A percentile compares a stretch with the other conserved stretches of the same genome.
These are phyloP conservation scores for Paramecium caudatum DNA, from an alignment of 73 alveolate species.

Conservation along the genomic window DNA sequence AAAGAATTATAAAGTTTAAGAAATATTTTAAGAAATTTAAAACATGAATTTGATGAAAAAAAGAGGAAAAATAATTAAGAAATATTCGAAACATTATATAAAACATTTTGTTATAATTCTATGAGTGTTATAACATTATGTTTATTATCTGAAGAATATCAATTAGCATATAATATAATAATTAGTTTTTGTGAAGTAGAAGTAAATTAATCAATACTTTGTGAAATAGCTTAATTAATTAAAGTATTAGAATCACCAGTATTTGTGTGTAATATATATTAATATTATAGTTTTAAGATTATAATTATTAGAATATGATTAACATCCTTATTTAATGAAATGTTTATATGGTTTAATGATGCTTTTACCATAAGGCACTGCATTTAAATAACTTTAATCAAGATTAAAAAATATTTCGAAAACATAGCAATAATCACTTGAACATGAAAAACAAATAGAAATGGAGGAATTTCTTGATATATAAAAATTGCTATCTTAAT, in stretches of 20 bases:
- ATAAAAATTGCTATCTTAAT: background rate
- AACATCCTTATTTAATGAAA: conserved; percentile 71
- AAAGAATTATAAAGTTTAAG: conserved; percentile 68
- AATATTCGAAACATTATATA: conserved; percentile 12
- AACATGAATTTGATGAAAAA: conserved; percentile 63
- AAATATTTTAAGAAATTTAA: conserved; percentile 46
- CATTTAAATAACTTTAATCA: conserved; percentile 40
- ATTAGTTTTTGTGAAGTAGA: conserved; percentile 75
- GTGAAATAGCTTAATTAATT: conserved; percentile 65
- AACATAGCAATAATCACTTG: background rate
- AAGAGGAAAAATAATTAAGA: background rate
- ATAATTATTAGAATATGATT: conserved; percentile 64
- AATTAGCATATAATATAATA: conserved; percentile 74
- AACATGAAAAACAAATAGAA: background rate
- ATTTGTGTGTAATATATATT: conserved; percentile 67
- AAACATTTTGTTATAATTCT: conserved; percentile 66
- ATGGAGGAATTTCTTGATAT: conserved; percentile 52
- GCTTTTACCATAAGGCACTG: conserved; percentile 75
- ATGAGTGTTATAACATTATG: conserved; percentile 71
- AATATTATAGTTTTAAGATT: conserved; percentile 63
- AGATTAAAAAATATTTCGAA: conserved; percentile 69
- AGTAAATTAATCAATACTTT: conserved; percentile 60
- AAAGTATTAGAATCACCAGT: conserved; percentile 70
- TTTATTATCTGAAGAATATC: conserved; percentile 72
- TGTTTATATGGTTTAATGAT: conserved; percentile 74